Base-by-base conservation (phyloP, 345 rosid species). In the Microthlaspi erraticum region DNA sequence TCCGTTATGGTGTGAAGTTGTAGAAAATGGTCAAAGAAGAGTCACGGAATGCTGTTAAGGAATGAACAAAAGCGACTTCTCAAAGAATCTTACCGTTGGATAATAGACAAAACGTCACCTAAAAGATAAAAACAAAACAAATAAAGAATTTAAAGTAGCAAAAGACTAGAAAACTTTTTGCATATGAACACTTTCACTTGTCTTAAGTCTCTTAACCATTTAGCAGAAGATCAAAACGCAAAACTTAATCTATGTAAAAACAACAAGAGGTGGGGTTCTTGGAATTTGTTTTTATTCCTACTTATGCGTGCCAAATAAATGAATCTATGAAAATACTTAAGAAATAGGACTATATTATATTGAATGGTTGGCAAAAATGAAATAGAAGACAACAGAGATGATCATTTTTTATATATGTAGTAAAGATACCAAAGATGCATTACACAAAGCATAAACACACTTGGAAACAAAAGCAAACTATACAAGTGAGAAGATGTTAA, bases 11-110 rank as follows among this genome's bases (percentile, higher is more conserved):
- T 44, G 6, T 54, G 50, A 37, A 31, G 6, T 66, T 14, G 19
- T 6, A 20, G 64, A 68, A 75, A 75, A 45, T 75, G 74, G 79
- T 75, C 79, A 75, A 75, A 75, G 69, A 60, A 66, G 53, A 45
- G 65, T 75, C 74, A 75, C 78, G 74, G 74, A 45, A 45, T 68
- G 58, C 2, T 31, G 33, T 68, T 68, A 36, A 53, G 69, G 64
- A 60, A 69, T 17, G 8, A 59, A 41, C 10, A 61, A 75, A 68
- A 75, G 79, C 74, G 70, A 68, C 74, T 62, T 61, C 31, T 61
- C 70, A 61, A 6, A 68, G 59, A 75, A 75, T 75, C 79, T 43
- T 61, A 61, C 79, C 79, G 79, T 75, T 75, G 78, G 64, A 29
- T 46, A 60, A 44, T 67, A 60, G 61, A 75, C 74, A 61, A 75